Evolutionary conservation across 306 rosid genomes (phyloP), one percentile per base, ranked within the genome.

Genomic region (Cicer arietinum): DNA sequence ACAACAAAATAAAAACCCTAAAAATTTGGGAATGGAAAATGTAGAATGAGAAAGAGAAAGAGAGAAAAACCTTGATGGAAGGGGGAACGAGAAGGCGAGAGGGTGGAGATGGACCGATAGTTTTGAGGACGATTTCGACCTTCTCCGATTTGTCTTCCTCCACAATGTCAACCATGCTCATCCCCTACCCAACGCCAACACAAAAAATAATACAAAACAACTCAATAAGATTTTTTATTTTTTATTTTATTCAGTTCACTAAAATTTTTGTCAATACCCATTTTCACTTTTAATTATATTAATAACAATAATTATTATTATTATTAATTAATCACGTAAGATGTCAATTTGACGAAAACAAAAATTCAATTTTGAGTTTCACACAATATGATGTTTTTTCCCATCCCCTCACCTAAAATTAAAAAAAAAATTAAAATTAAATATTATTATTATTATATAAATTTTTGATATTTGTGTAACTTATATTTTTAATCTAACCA

Each of bases 101-200:
- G 64, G 98, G 96, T 54, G 88, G 96, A 71, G 92, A 53, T 13
- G 97, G 98, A 81, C 97, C 98, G 40, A 91, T 81, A 56, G 95
- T 89, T 73, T 87, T 87, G 73, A 94, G 86, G 51, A 91, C 56
- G 82, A 94, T 87, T 37, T 89, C 95, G 7, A 91, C 90, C 84
- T 67, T 84, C 18, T 63, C 61, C 40, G 86, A 80, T 16, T 79
- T 62, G 37, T 50, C 67, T 53, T 80, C 90, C 51, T 86, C 88
- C 8, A 72, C 77, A 52, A 89, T 90, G 80, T 87, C 97, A 47
- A 41, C 89, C 94, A 87, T 86, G 66, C 8, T 64, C 20, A 47
- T 59, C n/a, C 22, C 41, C 10, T 10, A 17, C 60, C 6, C 45
- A 59, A 35, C 40, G 50, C 42, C 48, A 17, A 48, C 37, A 18